Evolutionary conservation across 495 filamentous ascomycete species (phyloP), one percentile per base, ranked within the genome.

Genomic region (Neurospora sp.): DNA sequence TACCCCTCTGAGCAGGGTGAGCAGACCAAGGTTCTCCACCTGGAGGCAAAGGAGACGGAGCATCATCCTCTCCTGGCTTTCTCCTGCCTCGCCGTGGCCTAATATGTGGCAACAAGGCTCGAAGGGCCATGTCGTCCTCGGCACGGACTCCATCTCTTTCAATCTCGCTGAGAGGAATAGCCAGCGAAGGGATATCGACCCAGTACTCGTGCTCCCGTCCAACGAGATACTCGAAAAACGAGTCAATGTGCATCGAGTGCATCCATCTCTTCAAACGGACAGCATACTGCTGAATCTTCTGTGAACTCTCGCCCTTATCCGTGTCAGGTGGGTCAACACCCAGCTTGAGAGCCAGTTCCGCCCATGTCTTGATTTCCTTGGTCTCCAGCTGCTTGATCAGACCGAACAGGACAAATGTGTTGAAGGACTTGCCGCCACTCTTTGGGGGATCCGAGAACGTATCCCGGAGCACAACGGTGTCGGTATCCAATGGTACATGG

Each of bases 271-370:
- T 98, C 59, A 98, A 84, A 70, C 96, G 86, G 41, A 98, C 96
- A 70, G 94, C 93, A 83, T 99, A 99, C 78, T 99, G 96, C 81
- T 98, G 95, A 44, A 99, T 93, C 80, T 97, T 99, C 81, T 99
- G 96, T 3, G 94, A 90, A 79, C 94, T 97, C 81, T 98, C 93
- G 23, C 94, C 93, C 82, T 96, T 94, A 70, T 92, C 90, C 73
- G 89, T 82, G 74, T 90, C 91, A 16, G 96, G 96, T 38, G 91
- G 92, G 76, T 97, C 94, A 3, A 98, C 96, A 4, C 96, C 96
- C 46, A 99, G 83, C 75, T 94, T 92, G 70, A 94, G 89, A 6
- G 94, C 96, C 73, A 99, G 79, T 79, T 97, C 91, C 39, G 93
- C 93, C 96, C 96, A 99, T 4, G 96, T 99, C 83, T 97, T 98